Evolutionary conservation across 2,329 filamentous ascomycete genomes (phyloP).

Genomic region (Corynespora cassiicola): DNA sequence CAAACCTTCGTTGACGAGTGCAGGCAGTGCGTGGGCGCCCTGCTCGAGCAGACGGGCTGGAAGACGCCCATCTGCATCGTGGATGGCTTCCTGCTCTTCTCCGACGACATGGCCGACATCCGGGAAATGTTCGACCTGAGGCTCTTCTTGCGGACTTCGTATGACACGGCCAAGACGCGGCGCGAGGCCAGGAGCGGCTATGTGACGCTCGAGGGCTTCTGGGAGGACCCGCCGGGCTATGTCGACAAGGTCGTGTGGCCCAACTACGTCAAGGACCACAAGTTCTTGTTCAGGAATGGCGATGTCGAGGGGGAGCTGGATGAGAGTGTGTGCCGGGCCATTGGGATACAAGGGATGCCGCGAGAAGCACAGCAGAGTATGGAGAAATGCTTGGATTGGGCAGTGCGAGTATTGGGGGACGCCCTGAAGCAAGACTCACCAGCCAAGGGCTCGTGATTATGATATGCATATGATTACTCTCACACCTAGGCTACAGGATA

Average conservation of each 20-base stretch:
- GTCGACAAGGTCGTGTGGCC: slow-evolving; percentile 96
- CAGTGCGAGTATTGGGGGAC: slow-evolving; percentile 28
- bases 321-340: slow-evolving; percentile 41
- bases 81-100: slow-evolving; percentile 88
- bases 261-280: slow-evolving; percentile 83
- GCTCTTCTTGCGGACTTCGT: slow-evolving; percentile 75
- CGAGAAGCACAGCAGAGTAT: slow-evolving; percentile 42
- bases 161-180: slow-evolving; percentile 67
- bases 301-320: slow-evolving; percentile 68
- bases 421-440: slow-evolving; percentile 15
- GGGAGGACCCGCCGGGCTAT: slow-evolving; percentile 92
- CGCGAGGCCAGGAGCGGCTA: slow-evolving; percentile 76
- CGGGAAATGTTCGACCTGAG: slow-evolving; percentile 73
- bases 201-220: slow-evolving; percentile 84
- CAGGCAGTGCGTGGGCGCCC: slow-evolving; percentile 8
- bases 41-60: slow-evolving; percentile 21
- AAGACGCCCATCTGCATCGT: slow-evolving; percentile 65
- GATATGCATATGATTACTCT: too few relatives aligned
- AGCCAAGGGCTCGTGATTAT: neutral
- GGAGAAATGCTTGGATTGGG: slow-evolving; percentile 39
- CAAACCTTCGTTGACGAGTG: slow-evolving; percentile 37
- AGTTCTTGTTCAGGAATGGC: slow-evolving; percentile 76
- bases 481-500: neutral
- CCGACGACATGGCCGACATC: slow-evolving; percentile 59
- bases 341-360: slow-evolving; percentile 47